Base-by-base conservation (phyloP, 495 filamentous ascomycete genomes). In the Penicillium ucsense region DNA sequence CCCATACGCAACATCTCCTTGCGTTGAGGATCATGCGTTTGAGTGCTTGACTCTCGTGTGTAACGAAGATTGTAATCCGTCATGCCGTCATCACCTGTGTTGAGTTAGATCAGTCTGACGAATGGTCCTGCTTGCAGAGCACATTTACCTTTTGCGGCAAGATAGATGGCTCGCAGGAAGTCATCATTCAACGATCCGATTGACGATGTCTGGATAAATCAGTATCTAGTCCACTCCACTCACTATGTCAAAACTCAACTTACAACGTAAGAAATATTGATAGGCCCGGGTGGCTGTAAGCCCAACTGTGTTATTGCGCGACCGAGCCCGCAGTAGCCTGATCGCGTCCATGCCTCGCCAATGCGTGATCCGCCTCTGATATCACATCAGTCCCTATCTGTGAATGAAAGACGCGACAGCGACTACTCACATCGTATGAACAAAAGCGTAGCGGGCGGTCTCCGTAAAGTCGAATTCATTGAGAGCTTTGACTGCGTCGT, bases 401-500 rank as follows among this genome's bases (percentile, higher is more conserved):
- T 35, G 11, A 0, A 28, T 33, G 4, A 32, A 20, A 0, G 33
- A 6, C 30, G 27, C 10, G 31, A 6, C 8, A 20, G 30, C 6
- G 43, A 30, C 7, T 32, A 48, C 68, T 56, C 50, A 72, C 71
- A 94, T 85, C 3, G 84, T 81, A 47, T 95, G 87, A 4, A 95
- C 79, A 59, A 95, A 94, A n/a, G 72, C 81, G 46, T 88, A 74
- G 5, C 76, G 67, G 0, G 62, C 54, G 2, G 89, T 92, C 45
- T 76, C 71, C 1, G 70, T 71, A 54, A 90, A 95, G 54, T 95
- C 87, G 63, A 88, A 95, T 7, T 74, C 77, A 7, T 65, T 71
- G 33, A 81, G 69, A 45, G 74, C 88, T 32, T 56, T 55, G 38
- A 85, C 63, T 5, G 89, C 68, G 12, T 70, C 75, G 6, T 77